Evolutionary conservation across 2,329 filamentous ascomycete species (phyloP), one percentile per base, ranked within the genome.

Genomic region (Diaporthe helianthi): DNA sequence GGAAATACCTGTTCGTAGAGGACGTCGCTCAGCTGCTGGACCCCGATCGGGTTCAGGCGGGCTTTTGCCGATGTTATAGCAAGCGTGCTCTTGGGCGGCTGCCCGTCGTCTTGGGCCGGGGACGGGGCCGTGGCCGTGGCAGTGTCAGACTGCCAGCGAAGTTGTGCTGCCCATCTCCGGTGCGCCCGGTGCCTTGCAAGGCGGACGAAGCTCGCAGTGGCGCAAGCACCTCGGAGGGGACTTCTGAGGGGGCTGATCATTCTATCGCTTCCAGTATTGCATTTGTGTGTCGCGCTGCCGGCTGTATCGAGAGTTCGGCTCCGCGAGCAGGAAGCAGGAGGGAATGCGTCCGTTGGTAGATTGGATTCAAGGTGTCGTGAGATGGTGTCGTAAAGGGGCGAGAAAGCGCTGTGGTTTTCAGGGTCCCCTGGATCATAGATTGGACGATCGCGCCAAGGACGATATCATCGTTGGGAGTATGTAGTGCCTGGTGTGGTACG

Each of bases 11-110:
- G 96, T 1, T 87, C 78, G 79, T 95, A 93, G 53, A 99, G 86
- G 82, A 94, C 87, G 70, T 86, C 85, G 83, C 94, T 98, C 74
- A 99, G 84, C 76, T 98, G 95, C 81, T 99, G 96, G 47, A 99
- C 93, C 65, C 93, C 93, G 75, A 99, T 94, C 74, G 97, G 92
- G 81, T 97, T 99, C 83, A 92, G 93, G 73, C 96, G 90, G 60
- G 93, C 84, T n/a, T n/a, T n/a, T 68, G 86, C 81, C 8, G 87
- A 86, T 0, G 81, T 76, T 36, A 87, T 72, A 44, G 83, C 80
- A 70, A 86, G 78, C 29, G 75, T 82, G 26, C 71, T 72, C 19
- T 71, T 65, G 55, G 52, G 68, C 22, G 71, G 36, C 67, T 52
- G 71, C 65, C 73, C 49, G 12, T 67, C 54, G 41, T 46, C 44